Evolutionary conservation across 2,329 filamentous ascomycete genomes (phyloP), one percentile per base, ranked within the genome.

Genomic region (Gaeumannomyces tritici): DNA sequence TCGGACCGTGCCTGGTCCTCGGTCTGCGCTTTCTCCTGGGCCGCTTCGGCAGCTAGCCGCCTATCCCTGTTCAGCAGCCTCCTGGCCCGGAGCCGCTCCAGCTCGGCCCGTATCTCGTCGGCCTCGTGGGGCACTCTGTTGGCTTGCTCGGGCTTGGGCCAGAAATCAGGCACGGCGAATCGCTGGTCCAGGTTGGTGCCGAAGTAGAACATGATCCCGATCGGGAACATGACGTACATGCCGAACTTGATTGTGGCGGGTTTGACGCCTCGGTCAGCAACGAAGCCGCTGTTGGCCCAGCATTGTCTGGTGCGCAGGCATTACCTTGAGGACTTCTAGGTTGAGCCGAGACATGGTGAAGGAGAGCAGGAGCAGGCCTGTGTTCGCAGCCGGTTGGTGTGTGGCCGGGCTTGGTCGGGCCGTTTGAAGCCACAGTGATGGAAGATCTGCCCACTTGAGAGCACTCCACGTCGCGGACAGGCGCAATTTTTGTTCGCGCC

Each of bases 151-250:
- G 86, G 81, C 70, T 88, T 91, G 31, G 95, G 95, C 95, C 95
- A 99, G 81, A 99, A 99, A 63, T 89, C 90, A 27, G 89, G 87
- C 1, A 98, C 91, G 59, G 84, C 79, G 80, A 99, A 99, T 66
- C 91, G 89, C 68, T 89, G 84, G 77, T 99, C 95, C 73, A 99
- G 90, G 76, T 99, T 99, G 63, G 93, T 96, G 73, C 95, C 95
- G 76, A 98, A 99, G 81, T 99, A 99, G 83, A 96, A 98, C 95
- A 99, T 99, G 81, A 95, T 93, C 70, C 91, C 92, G 71, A 99
- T 98, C 24, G 95, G 95, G 78, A 99, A 99, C 83, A 97, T 89
- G 79, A 99, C 88, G 80, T 99, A 99, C 84, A 96, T 90, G 79
- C 93, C 93, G 76, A 99, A 99, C 93, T 97, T 66, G 63, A 27